Evolutionary conservation across 306 rosid genomes (phyloP), one percentile per base, ranked within the genome.

Genomic region (Cyamopsis tetragonoloba): DNA sequence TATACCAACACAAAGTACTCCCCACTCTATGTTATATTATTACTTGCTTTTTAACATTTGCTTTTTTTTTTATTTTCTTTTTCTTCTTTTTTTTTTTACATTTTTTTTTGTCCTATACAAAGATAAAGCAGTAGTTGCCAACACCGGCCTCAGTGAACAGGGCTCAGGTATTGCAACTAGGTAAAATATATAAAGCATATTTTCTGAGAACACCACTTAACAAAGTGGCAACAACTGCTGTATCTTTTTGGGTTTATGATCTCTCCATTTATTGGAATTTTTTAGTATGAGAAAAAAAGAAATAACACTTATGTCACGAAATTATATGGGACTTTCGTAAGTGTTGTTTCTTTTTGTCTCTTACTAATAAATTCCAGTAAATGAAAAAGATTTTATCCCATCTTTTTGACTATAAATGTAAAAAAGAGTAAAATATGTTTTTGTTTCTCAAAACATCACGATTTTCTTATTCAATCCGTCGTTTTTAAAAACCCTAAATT

Each of bases 61-160:
- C 42, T 19, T 27, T 46, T 14, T 11, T 7, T 19, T 5, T 20
- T 3, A 7, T 9, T 34, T 2, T 18, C 4, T 19, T 22, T 34
- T 53, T 62, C 19, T 57, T 60, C 58, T 67, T 74, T 48, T 49
- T 55, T n/a, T n/a, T n/a, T n/a, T n/a, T n/a, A n/a, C n/a, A n/a
- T n/a, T n/a, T n/a, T n/a, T 59, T 62, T 64, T 69, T 69, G 66
- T 66, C 62, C 75, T 83, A 69, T 79, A 83, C 82, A 83, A 64
- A 77, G 73, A 74, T 30, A 76, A 28, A 80, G 62, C 26, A 53
- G 30, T 57, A 51, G 30, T 64, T 77, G 31, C 49, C 75, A 73
- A 63, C 81, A 77, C 79, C 80, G 85, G 88, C 83, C 88, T 77
- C 87, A 59, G 44, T 38, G 76, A 64, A 30, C 74, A 80, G 49